Evolutionary conservation across 2,329 filamentous ascomycete species (phyloP).

Genomic region (Exophiala viscosa): DNA sequence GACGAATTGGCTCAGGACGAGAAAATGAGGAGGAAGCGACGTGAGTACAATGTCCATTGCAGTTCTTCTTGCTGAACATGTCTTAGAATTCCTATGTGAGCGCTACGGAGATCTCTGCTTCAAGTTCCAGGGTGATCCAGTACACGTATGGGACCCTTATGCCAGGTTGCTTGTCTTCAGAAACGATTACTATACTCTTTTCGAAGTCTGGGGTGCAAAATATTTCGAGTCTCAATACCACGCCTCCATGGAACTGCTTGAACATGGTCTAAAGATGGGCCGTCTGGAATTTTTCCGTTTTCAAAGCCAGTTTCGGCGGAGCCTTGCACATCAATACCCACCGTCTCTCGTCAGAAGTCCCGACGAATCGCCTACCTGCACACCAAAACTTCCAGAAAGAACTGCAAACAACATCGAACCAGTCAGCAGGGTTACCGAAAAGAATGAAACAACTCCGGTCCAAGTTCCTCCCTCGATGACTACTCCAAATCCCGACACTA

Average conservation of each 20-base stretch:
- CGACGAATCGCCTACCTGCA: no score
- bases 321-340: no score
- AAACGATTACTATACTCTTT: slow-evolving; percentile 8
- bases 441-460: no score
- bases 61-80: not conserved
- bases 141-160: not conserved
- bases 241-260: slow-evolving; percentile 1
- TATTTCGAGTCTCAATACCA: slow-evolving; percentile 5
- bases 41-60: not conserved
- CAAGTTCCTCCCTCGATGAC: no score
- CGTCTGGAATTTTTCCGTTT: not conserved
- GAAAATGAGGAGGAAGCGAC: slow-evolving; percentile 1
- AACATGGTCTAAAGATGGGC: slow-evolving; percentile 4
- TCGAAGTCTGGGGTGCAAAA: slow-evolving; percentile 8
- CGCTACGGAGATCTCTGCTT: slow-evolving; percentile 7
- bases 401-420: no score
- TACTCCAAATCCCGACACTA: no score
- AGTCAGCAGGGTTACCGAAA: no score
- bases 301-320: no score
- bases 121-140: slow-evolving; percentile 10
- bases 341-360: no score
- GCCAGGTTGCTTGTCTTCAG: slow-evolving; percentile 1
- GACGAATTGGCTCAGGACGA: not conserved
- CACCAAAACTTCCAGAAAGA: no score
- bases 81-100: slow-evolving; percentile 9